phyloP scores from a whole-genome alignment of 805 yeast genomes.

The Pichia gijzeniarum region DNA sequence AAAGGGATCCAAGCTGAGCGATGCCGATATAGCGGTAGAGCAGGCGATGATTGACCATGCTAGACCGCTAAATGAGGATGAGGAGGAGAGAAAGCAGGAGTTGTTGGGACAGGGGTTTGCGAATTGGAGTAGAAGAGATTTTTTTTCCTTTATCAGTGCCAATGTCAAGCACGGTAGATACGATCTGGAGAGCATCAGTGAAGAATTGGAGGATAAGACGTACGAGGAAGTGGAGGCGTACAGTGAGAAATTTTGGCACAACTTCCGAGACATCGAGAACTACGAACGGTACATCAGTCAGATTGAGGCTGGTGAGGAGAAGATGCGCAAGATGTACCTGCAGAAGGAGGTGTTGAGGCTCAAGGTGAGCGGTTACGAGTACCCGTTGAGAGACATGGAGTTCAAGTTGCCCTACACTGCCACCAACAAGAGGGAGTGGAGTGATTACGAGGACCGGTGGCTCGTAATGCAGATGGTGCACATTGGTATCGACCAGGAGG shows the following conservation, averaged over 20 bases:
- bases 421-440: conserved; percentile 58
- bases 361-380: conserved; percentile 58
- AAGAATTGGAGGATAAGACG: conserved; percentile 78
- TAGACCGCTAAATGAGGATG: conserved; percentile 77
- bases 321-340: conserved; percentile 50
- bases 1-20: conserved; percentile 11
- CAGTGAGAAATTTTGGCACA: conserved; percentile 74
- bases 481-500: conserved; percentile 73
- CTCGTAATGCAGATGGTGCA: conserved; percentile 71
- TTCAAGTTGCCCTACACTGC: conserved; percentile 59
- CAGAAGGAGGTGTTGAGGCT: conserved; percentile 77
- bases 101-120: conserved; percentile 61
- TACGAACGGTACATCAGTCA: conserved; percentile 75
- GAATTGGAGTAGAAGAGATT: conserved; percentile 85
- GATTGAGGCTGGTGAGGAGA: conserved; percentile 88
- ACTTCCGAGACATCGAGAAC: conserved; percentile 76
- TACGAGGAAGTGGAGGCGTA: conserved; percentile 74
- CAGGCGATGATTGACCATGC: conserved; percentile 72
- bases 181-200: conserved; percentile 59
- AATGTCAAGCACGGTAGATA: conserved; percentile 79
- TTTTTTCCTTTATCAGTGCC: conserved; percentile 68
- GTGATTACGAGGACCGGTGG: conserved; percentile 89
- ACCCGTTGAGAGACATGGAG: conserved; percentile 71
- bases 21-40: conserved; percentile 37
- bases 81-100: conserved; percentile 55